These are phyloP conservation scores for Metschnikowia vanudenii DNA, from an alignment of 805 yeast species.

Conservation along the genomic window DNA sequence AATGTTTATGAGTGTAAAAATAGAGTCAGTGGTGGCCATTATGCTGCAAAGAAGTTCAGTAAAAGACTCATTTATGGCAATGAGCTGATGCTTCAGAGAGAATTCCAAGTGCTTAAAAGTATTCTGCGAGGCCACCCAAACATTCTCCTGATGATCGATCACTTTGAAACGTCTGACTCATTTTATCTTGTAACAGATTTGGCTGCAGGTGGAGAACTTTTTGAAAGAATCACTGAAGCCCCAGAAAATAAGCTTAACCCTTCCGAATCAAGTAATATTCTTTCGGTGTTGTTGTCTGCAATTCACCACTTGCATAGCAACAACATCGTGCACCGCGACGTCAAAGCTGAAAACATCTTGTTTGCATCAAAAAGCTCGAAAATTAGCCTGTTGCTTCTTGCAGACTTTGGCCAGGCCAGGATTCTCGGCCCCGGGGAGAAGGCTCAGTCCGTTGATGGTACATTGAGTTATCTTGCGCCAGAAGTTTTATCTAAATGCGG, in stretches of 20 bases:
- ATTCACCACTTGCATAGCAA: conserved; percentile 57
- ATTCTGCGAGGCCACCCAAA: conserved; percentile 52
- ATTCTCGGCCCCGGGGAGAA: conserved; percentile 30
- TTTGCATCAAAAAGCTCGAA: conserved; percentile 40
- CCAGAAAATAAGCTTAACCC: conserved; percentile 43
- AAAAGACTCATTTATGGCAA: conserved; percentile 52
- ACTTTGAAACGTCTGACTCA: conserved; percentile 63
- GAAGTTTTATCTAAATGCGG: conserved; percentile 54
- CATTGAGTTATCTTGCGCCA: conserved; percentile 75
- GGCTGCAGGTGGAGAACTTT: conserved; percentile 68
- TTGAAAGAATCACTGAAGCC: conserved; percentile 50
- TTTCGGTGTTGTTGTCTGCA: conserved; percentile 52
- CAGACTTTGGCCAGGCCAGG: conserved; percentile 66
- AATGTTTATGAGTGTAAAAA: conserved; percentile 51
- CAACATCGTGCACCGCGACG: conserved; percentile 66
- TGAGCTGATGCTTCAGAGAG: conserved; percentile 55
- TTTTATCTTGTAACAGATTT: conserved; percentile 61
- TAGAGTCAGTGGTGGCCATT: conserved; percentile 38
- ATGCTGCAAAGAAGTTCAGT: conserved; percentile 54
- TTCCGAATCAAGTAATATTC: conserved; percentile 48
- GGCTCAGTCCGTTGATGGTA: conserved; percentile 41
- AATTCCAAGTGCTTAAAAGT: conserved; percentile 53
- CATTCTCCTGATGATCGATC: conserved; percentile 62
- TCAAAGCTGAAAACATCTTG: conserved; percentile 70
- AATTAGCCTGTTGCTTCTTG: conserved; percentile 43